Percentiles rank a stretch among this genome's conserved stretches.
phyloP scores from a whole-genome alignment of 2,329 filamentous ascomycete species.

The Ophiostoma pallidulum region DNA sequence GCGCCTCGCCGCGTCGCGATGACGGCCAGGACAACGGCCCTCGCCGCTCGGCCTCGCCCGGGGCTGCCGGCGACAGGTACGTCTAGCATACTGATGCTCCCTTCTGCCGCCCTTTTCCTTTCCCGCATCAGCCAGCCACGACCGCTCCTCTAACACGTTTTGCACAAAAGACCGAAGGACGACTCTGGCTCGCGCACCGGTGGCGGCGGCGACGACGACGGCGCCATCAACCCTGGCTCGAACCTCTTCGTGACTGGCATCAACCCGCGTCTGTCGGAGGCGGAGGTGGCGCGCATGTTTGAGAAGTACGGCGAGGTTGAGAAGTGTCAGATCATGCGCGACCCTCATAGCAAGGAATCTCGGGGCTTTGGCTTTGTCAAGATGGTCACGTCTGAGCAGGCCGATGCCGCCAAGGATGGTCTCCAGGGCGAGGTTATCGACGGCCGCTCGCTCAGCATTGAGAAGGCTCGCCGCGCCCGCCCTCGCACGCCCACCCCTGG shows the following conservation, averaged over 20 bases:
- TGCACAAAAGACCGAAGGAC: slow-evolving; percentile 35
- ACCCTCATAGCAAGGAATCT: slow-evolving; percentile 96
- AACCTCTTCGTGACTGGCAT: slow-evolving; percentile 99
- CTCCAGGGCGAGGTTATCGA: slow-evolving; percentile 93
- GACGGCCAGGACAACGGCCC: slow-evolving; percentile 46
- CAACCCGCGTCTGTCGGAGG: slow-evolving; percentile 80
- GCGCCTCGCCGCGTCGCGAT: slow-evolving; percentile 56
- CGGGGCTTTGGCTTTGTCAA: slow-evolving; percentile 99
- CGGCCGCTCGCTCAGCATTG: slow-evolving; percentile 91
- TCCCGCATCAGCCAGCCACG: slow-evolving; percentile 21
- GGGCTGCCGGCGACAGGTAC: slow-evolving; percentile 44
- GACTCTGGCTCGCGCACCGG: slow-evolving; percentile 28
- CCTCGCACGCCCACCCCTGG: slow-evolving; percentile 94
- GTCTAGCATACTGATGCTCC: slow-evolving; percentile 9
- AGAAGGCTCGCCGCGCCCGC: slow-evolving; percentile 92
- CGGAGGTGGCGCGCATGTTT: slow-evolving; percentile 88
- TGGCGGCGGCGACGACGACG: slow-evolving; percentile 57
- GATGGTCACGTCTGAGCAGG: slow-evolving; percentile 91
- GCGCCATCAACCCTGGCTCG: slow-evolving; percentile 82
- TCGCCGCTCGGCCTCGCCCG: slow-evolving; percentile 55
- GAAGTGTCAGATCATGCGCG: slow-evolving; percentile 99
- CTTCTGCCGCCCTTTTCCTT: neutral
- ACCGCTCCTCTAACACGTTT: neutral
- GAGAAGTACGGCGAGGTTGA: slow-evolving; percentile 98
- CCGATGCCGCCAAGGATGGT: slow-evolving; percentile 92